Evolutionary conservation across 257 asterid genomes (phyloP).

Genomic region (Rehmannia glutinosa): DNA sequence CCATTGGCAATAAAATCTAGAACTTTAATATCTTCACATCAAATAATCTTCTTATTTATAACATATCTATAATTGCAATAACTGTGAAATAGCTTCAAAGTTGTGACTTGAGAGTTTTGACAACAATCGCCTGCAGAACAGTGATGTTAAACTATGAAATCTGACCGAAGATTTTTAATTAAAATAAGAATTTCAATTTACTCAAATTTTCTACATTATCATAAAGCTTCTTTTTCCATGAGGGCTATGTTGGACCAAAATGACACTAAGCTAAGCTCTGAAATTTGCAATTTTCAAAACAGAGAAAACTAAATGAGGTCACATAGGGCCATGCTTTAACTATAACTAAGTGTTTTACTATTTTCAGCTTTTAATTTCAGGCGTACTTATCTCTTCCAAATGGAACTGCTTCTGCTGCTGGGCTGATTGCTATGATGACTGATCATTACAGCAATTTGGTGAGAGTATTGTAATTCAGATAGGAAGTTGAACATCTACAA

Average conservation of each 20-base stretch:
- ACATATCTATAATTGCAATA: not conserved
- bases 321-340: constrained; percentile 3
- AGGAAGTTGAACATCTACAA: constrained; percentile 7
- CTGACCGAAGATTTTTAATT: too few species aligned
- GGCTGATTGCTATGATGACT: constrained; percentile 94
- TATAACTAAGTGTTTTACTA: not conserved
- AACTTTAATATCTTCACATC: not conserved
- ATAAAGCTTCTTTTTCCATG: not conserved
- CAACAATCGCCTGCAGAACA: not conserved
- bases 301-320: constrained; percentile 10
- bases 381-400: constrained; percentile 96
- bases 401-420: constrained; percentile 91
- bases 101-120: constrained; percentile 9
- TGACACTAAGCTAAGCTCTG: not conserved
- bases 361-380: constrained; percentile 43
- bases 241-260: not conserved
- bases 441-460: constrained; percentile 95
- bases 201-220: not conserved
- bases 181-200: not conserved
- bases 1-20: not conserved
- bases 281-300: not conserved
- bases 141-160: not conserved
- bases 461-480: constrained; percentile 23
- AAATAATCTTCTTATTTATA: not conserved
- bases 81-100: constrained; percentile 4